Base-by-base conservation (phyloP, 768 basidiomycete species). In the Tricholoma saponaceum region DNA sequence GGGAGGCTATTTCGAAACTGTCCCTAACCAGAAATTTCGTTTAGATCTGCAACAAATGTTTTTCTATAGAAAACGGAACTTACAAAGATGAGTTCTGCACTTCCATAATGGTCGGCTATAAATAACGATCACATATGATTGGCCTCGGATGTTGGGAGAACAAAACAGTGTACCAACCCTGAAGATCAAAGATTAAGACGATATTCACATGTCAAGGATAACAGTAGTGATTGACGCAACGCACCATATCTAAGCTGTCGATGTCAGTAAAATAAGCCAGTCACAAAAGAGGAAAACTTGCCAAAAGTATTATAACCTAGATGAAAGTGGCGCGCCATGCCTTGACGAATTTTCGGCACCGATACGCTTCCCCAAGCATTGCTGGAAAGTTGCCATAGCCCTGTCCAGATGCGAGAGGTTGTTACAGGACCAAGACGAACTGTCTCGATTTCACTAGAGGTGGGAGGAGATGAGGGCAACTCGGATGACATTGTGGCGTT, bases 371-470 rank as follows among this genome's bases (percentile, higher is more conserved):
- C 91, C 91, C 91, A 93, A 2, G 90, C 90, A 52, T 86, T 88
- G 66, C 88, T 88, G 10, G 91, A 91, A 35, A 93, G 81, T 60
- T 93, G 92, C 91, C 91, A 93, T 3, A 93, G 79, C 9, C 90
- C 90, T 6, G 79, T 82, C 86, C 87, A 90, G 54, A 92, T 66
- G 55, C 90, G 82, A 33, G 90, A 85, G 18, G 77, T 78, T 22
- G 65, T 64, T 62, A 83, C 79, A 4, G 81, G 80, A 14, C 87
- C 88, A 22, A 89, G 76, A 20, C 66, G 69, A 61, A 83, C 43
- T 8, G 30, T 32, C 8, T 32, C 30, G 30, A 3, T 8, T 4
- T 32, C 7, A 22, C 22, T 7, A 53, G 10, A 16, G 14, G 6
- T 35, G 6, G 37, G 37, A 14, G 37, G 16, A 37, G 37, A 37